Base-by-base conservation (phyloP, 208 protist species). In the Trichomonas gallinae region DNA sequence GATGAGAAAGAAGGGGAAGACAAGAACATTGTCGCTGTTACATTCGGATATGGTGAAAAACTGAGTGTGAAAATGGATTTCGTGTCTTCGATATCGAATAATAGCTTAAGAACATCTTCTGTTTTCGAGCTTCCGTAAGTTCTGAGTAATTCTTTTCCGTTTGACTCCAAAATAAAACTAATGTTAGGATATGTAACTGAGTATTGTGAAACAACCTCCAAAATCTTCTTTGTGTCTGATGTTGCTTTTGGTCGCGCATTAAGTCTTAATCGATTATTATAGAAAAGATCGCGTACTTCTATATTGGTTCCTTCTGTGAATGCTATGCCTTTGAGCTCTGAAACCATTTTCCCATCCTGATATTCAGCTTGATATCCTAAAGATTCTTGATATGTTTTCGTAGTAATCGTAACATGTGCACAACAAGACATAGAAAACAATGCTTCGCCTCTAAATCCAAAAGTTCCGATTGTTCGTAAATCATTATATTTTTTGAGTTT, bases 401-500 rank as follows among this genome's bases (percentile, higher is more conserved):
- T 44, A 38, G 34, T 96, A 36, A 96, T 96, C 13, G 51, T 34
- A 31, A 96, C 26, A 48, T 96, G 93, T 34, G 93, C 10, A 63
- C 83, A 96, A 31, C 46, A 96, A 45, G 87, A 72, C 82, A 99
- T 97, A 13, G 98, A 98, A 89, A 98, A 98, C 42, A 99, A 97
- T n/a, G 99, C 99, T 97, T 99, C 99, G 0, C 99, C 99, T 36
- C 99, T 97, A 97, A 99, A 99, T 23, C 99, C 99, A 97, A 98
- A 99, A 1, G 98, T 98, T 26, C 11, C 31, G 11, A 99, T 97
- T 6, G 21, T 96, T 36, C 97, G 17, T 4, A 99, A 51, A 93
- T 99, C 98, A 15, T 97, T 63, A 97, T 98, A 99, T 0, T 81
- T 46, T 13, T 96, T 17, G 26, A 98, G 23, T 96, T 98, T 98